Evolutionary conservation across 1,284 basidiomycete species (phyloP), one percentile per base, ranked within the genome.

Genomic region (Naganishia albida): DNA sequence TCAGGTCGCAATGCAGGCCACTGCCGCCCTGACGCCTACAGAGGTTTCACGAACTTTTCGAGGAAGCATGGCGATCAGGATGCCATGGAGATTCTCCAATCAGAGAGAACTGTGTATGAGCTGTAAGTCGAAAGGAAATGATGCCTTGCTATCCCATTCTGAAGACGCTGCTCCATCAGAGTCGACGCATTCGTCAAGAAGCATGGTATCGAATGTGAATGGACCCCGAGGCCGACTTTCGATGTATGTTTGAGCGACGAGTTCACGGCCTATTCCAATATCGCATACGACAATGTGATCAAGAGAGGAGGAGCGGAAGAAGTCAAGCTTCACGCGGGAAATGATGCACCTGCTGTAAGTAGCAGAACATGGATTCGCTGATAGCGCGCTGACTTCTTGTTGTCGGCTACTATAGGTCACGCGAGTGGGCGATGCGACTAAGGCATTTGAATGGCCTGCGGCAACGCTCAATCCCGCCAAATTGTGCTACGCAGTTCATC

Each of bases 1-100:
- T 71, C 70, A 7, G 77, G 77, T 2, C 65, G 75, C 0, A 77
- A 78, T 65, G 77, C 77, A 2, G 77, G 77, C 0, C 75, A 78
- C 63, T 77, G 75, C 56, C 71, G 75, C n/a, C 75, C 74, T 23
- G 70, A 75, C 23, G 71, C 72, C 0, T 72, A 69, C 43, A 64
- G 76, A 49, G 75, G 75, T 1, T 78, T 74, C 62, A 72, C 71
- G 0, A 65, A 59, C 0, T 77, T 74, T 55, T 66, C 72, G 0
- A 53, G 46, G n/a, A 52, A 72, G 7, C 74, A 76, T 50, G 75
- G 77, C 1, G 63, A 54, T 1, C 65, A 69, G 12, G 63, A 71
- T 38, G 74, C 76, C 7, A 68, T 69, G 62, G 66, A 69, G 55
- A 74, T 76, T 40, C 65, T 75, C 12, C 64, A 64, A 44, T 70